phyloP scores from a whole-genome alignment of 805 yeast genomes.

The Zygotorulaspora chibaensis region DNA sequence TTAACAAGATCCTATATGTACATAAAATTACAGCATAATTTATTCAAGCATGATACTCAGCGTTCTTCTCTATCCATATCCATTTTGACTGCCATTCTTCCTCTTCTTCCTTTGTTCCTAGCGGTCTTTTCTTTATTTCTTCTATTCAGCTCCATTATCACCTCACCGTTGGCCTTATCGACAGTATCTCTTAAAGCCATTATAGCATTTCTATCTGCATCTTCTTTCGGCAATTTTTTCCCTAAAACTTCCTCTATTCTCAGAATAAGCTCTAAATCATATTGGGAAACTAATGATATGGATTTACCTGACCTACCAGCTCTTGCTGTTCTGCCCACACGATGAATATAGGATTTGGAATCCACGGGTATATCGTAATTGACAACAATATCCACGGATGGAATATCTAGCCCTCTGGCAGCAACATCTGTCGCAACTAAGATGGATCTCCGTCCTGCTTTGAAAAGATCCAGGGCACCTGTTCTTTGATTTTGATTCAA shows the following conservation, averaged over 20 bases:
- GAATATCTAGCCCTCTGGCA: constrained; percentile 85
- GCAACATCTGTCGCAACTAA: constrained; percentile 83
- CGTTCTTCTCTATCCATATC: constrained; percentile 46
- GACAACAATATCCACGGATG: constrained; percentile 70
- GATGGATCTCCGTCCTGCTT: constrained; percentile 63
- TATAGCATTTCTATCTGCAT: constrained; percentile 72
- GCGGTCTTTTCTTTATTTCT: constrained; percentile 52
- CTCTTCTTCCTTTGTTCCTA: constrained; percentile 39
- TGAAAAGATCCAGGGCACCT: constrained; percentile 76
- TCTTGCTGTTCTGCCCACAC: constrained; percentile 95
- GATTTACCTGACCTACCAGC: constrained; percentile 90
- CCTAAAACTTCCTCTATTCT: constrained; percentile 83
- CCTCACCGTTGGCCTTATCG: constrained; percentile 87
- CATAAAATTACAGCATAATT: neutral
- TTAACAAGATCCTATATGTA: neutral
- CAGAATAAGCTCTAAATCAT: constrained; percentile 82
- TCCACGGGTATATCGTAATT: constrained; percentile 81
- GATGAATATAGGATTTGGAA: constrained; percentile 76
- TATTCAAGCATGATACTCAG: constrained; percentile 11
- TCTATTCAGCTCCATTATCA: constrained; percentile 69
- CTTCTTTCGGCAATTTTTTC: constrained; percentile 81
- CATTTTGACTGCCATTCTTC: constrained; percentile 39
- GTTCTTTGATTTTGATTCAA: constrained; percentile 77
- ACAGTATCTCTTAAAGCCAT: constrained; percentile 78
- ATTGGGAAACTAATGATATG: constrained; percentile 85